phyloP scores from a whole-genome alignment of 495 filamentous ascomycete species.

The Venustampulla echinocandica region DNA sequence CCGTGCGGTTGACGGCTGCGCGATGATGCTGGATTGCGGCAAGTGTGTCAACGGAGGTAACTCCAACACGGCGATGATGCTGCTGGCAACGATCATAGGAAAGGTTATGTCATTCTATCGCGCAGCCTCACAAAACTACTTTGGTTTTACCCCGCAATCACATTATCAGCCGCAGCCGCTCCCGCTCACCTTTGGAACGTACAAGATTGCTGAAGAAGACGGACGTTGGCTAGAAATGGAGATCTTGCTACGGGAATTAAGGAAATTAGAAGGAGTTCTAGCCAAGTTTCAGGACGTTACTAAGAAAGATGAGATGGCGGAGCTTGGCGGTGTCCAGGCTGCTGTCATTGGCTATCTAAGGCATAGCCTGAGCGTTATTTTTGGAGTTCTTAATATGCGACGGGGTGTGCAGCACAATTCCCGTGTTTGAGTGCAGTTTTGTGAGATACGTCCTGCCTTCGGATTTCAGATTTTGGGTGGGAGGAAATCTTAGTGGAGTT shows the following conservation, averaged over 20 bases:
- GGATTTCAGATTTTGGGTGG: too few relatives aligned
- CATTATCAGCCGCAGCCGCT: background rate
- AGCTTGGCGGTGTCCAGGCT: constrained; percentile 6
- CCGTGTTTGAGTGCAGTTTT: background rate
- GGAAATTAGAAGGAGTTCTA: constrained; percentile 37
- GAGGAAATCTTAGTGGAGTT: too few relatives aligned
- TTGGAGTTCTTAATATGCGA: background rate
- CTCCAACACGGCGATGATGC: constrained; percentile 36
- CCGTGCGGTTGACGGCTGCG: constrained; percentile 40
- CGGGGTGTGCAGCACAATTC: background rate
- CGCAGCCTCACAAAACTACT: constrained; percentile 31
- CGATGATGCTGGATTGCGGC: constrained; percentile 34
- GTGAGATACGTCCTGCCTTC: too few relatives aligned
- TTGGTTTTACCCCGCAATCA: constrained; percentile 9
- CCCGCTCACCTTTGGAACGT: constrained; percentile 31
- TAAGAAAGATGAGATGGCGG: constrained; percentile 1
- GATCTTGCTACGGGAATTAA: constrained; percentile 37
- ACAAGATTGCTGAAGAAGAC: constrained; percentile 35
- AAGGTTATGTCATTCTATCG: constrained; percentile 40
- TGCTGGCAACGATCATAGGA: constrained; percentile 37
- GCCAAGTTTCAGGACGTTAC: constrained; percentile 31
- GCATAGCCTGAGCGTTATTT: constrained; percentile 7
- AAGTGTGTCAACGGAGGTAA: constrained; percentile 34
- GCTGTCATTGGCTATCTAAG: constrained; percentile 3
- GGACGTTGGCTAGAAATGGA: constrained; percentile 36